Percentiles rank a stretch among this genome's conserved stretches.
Evolutionary conservation across 441 rosid genomes (phyloP).

Genomic region (Kokia cookei): DNA sequence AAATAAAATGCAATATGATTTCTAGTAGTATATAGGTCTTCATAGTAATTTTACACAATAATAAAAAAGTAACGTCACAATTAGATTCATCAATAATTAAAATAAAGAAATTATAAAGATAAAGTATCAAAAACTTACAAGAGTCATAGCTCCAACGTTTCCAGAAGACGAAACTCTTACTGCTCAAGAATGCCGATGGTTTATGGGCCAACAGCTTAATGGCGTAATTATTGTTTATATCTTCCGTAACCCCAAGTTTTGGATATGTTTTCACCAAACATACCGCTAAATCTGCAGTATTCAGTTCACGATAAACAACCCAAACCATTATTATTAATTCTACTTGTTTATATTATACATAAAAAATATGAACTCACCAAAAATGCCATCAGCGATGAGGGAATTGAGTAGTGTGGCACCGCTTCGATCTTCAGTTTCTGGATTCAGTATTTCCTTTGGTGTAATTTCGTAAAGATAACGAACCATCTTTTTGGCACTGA

Average conservation of each 20-base stretch:
- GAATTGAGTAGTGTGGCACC: slow-evolving; percentile 36
- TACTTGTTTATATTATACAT: not conserved
- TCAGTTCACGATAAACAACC: not conserved
- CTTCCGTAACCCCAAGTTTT: slow-evolving; percentile 1
- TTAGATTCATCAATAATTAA: not conserved
- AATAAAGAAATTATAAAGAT: not conserved
- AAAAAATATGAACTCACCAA: slow-evolving; percentile 18
- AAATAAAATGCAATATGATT: too few species aligned
- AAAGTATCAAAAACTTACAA: not conserved
- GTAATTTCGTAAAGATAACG: slow-evolving; percentile 17
- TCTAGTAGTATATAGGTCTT: not conserved
- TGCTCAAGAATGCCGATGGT: slow-evolving; percentile 4
- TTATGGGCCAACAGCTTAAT: slow-evolving; percentile 6
- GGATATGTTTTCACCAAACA: not conserved
- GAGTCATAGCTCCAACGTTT: slow-evolving; percentile 5
- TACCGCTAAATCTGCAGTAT: not conserved
- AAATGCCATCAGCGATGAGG: slow-evolving; percentile 24
- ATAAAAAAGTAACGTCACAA: too few species aligned
- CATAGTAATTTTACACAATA: not conserved
- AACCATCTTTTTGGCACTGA: slow-evolving; percentile 25
- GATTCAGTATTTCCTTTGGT: slow-evolving; percentile 14
- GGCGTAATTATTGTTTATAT: slow-evolving; percentile 4
- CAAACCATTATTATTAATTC: not conserved
- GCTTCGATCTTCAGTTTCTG: slow-evolving; percentile 15
- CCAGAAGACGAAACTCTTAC: slow-evolving; percentile 3